Percentiles rank a stretch among this genome's conserved stretches.
Conservation (phyloP, 2,329 filamentous ascomycete genomes). For the Aspergillus floridensis region DNA sequence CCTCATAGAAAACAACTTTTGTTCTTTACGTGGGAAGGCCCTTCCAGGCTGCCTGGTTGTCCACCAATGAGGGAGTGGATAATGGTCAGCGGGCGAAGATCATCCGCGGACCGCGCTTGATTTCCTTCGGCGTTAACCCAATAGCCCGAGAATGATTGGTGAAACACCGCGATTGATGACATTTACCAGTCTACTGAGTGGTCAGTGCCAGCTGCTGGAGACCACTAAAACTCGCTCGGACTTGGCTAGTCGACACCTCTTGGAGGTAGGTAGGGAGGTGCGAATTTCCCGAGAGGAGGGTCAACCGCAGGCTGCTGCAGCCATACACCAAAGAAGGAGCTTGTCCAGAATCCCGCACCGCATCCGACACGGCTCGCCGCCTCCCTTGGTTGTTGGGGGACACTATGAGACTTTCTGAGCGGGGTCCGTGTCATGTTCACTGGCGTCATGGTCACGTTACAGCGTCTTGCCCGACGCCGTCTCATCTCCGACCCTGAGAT, state of each 20-base stretch:
- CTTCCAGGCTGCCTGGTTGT: conserved; percentile 2
- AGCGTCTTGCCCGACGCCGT: not conserved
- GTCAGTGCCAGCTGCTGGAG: not conserved
- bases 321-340: not conserved
- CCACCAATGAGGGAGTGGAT: not conserved
- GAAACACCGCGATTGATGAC: not conserved
- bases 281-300: conserved; percentile 2
- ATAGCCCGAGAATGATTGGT: conserved; percentile 5
- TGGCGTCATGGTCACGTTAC: not conserved
- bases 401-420: not conserved
- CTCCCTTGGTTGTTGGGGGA: not conserved
- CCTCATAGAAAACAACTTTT: not conserved
- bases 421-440: not conserved
- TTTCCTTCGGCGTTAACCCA: conserved; percentile 2
- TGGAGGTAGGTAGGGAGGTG: no score
- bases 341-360: not conserved
- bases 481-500: not conserved
- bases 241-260: not conserved
- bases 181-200: not conserved
- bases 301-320: no score
- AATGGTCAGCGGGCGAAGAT: conserved; percentile 1
- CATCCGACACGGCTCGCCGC: not conserved
- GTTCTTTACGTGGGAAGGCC: not conserved
- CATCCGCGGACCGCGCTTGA: not conserved
- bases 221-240: not conserved